Percentiles rank a stretch among this genome's conserved stretches.
phyloP scores from a whole-genome alignment of 2,329 filamentous ascomycete genomes.

The Pseudocercospora fuligena region DNA sequence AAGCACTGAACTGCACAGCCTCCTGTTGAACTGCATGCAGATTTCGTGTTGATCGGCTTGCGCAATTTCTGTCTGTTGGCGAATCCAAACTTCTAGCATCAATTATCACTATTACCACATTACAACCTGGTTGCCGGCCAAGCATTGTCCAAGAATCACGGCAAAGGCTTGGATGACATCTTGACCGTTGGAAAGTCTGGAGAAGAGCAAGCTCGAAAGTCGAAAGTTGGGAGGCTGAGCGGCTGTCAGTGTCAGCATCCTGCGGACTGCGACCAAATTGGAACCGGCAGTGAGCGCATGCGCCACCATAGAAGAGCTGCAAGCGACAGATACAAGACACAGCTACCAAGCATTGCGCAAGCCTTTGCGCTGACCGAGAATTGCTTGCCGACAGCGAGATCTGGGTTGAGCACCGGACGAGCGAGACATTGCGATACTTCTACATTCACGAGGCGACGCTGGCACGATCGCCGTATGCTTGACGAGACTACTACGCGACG shows the following conservation, averaged over 20 bases:
- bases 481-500: not conserved
- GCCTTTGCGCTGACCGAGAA: not conserved
- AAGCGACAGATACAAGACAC: conserved; percentile 7
- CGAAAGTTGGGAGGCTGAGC: not conserved
- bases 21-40: not conserved
- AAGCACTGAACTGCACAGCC: conserved; percentile 6
- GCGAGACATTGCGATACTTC: not conserved
- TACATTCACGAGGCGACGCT: conserved; percentile 8
- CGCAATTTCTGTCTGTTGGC: not conserved
- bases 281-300: conserved; percentile 9
- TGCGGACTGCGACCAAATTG: conserved; percentile 1
- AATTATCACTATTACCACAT: not conserved
- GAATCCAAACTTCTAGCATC: not conserved
- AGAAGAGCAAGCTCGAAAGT: not conserved
- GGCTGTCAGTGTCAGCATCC: not conserved
- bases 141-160: not conserved
- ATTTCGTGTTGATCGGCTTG: not conserved
- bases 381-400: not conserved
- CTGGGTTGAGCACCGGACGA: not conserved
- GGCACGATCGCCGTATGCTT: conserved; percentile 4
- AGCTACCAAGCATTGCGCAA: not conserved
- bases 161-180: conserved; percentile 3
- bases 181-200: not conserved
- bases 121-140: not conserved
- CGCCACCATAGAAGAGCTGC: not conserved